Conservation (phyloP, 2,329 filamentous ascomycete species). For the Clonostachys solani region DNA sequence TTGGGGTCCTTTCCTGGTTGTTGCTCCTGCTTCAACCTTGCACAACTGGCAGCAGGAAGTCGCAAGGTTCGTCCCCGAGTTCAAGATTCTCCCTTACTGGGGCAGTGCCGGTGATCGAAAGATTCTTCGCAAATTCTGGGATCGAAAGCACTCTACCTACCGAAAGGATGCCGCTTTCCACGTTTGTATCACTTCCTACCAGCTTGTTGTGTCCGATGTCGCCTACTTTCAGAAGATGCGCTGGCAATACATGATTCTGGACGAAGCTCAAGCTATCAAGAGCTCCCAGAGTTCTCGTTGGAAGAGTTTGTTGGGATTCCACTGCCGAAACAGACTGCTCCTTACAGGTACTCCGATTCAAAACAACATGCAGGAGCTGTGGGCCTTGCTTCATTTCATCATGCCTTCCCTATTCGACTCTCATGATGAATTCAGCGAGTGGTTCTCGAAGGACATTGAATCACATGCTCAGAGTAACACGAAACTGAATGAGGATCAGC, state of each 20-base stretch:
- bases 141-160: conserved; percentile 95
- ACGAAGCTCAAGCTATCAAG: conserved; percentile 98
- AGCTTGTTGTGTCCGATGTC: conserved; percentile 92
- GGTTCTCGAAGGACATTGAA: conserved; percentile 95
- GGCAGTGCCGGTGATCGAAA: conserved; percentile 92
- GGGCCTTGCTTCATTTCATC: conserved; percentile 97
- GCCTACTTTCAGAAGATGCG: conserved; percentile 98
- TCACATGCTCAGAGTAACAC: conserved; percentile 98
- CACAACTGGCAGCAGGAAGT: conserved; percentile 99
- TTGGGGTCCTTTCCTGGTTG: conserved; percentile 96
- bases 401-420: conserved; percentile 99
- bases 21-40: conserved; percentile 90
- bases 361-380: conserved; percentile 99
- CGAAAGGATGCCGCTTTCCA: conserved; percentile 92
- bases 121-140: conserved; percentile 97
- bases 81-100: conserved; percentile 98
- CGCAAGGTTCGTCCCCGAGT: conserved; percentile 84
- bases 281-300: conserved; percentile 93
- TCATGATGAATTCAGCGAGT: conserved; percentile 88
- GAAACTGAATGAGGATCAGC: conserved; percentile 98
- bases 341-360: conserved; percentile 97
- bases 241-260: conserved; percentile 99
- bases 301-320: conserved; percentile 92
- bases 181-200: conserved; percentile 94
- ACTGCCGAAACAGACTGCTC: conserved; percentile 89